phyloP scores from a whole-genome alignment of 495 filamentous ascomycete species.

The Aspergillus haitiensis region DNA sequence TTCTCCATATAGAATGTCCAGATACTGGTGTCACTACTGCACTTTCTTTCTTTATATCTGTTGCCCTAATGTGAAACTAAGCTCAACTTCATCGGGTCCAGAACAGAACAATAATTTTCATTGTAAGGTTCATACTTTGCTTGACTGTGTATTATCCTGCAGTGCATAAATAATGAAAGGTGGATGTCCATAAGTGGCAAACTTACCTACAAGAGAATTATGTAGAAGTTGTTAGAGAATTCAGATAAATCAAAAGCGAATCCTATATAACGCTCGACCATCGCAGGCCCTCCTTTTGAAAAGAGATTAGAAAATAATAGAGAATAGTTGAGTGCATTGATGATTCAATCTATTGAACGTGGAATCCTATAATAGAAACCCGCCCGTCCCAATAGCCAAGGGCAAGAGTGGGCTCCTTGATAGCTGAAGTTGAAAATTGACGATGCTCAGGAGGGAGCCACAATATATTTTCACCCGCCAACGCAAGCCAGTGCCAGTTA shows the following conservation, averaged over 20 bases:
- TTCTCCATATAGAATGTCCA: constrained; percentile 6
- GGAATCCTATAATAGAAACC: constrained; percentile 32
- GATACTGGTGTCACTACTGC: constrained; percentile 6
- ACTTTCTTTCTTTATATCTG: constrained; percentile 6
- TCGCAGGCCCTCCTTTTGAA: constrained; percentile 5
- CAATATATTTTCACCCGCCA: constrained; percentile 22
- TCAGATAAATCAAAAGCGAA: constrained; percentile 3
- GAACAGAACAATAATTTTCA: constrained; percentile 11
- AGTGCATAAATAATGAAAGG: constrained; percentile 1
- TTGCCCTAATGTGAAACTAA: constrained; percentile 3
- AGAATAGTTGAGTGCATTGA: constrained; percentile 9
- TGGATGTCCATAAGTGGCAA: not conserved
- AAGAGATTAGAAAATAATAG: constrained; percentile 20
- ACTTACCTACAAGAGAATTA: constrained; percentile 1
- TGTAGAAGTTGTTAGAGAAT: constrained; percentile 3
- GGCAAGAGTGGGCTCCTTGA: constrained; percentile 19
- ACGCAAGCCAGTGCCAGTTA: constrained; percentile 19
- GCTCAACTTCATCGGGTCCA: constrained; percentile 4
- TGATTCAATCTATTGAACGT: constrained; percentile 19
- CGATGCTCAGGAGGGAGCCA: constrained; percentile 24
- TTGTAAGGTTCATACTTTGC: not conserved
- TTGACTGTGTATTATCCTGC: constrained; percentile 9
- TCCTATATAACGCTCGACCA: constrained; percentile 7
- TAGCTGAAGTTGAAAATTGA: constrained; percentile 13
- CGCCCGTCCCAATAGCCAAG: constrained; percentile 28